A percentile compares a stretch with the other conserved stretches of the same genome.
Conservation (phyloP, 768 basidiomycete genomes). For the Mrakia blollopis region DNA sequence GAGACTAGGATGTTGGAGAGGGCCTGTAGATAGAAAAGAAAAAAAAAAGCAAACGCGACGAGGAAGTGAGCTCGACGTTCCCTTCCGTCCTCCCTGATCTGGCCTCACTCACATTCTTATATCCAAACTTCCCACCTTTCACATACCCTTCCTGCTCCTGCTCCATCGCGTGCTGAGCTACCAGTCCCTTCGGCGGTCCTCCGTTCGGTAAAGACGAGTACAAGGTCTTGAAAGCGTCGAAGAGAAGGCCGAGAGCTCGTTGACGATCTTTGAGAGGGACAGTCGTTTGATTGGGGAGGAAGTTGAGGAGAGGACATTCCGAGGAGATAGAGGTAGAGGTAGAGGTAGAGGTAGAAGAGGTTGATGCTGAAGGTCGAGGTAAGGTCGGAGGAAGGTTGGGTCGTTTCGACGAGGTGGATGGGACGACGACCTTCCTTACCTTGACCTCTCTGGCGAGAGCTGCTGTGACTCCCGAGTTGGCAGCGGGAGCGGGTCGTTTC, state of each 20-base stretch:
- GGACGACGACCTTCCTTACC: background rate
- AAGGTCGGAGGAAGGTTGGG: background rate
- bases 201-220: slow-evolving; percentile 50
- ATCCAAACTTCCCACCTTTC: slow-evolving; percentile 68
- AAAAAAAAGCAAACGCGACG: slow-evolving; percentile 3
- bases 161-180: slow-evolving; percentile 65
- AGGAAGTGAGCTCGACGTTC: background rate
- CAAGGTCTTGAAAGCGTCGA: slow-evolving; percentile 64
- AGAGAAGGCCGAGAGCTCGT: slow-evolving; percentile 61
- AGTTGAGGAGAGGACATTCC: slow-evolving; percentile 54
- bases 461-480: background rate
- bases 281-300: slow-evolving; percentile 64
- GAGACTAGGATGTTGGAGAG: slow-evolving; percentile 54
- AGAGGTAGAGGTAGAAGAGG: background rate
- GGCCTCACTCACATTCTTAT: slow-evolving; percentile 62
- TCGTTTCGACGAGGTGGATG: background rate
- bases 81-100: background rate
- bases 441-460: background rate
- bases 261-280: slow-evolving; percentile 65
- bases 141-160: slow-evolving; percentile 78
- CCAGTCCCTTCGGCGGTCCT: background rate
- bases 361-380: too few relatives aligned
- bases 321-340: background rate
- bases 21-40: slow-evolving; percentile 45
- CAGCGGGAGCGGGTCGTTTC: background rate